phyloP scores from a whole-genome alignment of 176 grass and related monocot genomes.

The Tuctoria greenei region DNA sequence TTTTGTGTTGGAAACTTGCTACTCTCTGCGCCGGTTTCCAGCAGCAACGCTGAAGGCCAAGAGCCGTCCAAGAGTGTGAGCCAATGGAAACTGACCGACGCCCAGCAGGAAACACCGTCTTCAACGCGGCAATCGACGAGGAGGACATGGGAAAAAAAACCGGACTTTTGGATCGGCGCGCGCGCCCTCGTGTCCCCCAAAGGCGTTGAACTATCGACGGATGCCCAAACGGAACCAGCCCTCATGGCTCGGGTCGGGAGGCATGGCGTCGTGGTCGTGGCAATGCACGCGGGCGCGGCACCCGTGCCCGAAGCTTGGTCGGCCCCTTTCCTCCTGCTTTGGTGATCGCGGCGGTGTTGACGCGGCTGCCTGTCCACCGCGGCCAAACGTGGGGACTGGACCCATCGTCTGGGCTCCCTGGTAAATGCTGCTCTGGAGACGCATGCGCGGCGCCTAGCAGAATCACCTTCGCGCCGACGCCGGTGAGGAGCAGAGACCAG shows the following conservation, averaged over 20 bases:
- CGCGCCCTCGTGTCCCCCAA: constrained; percentile 30
- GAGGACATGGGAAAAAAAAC: background rate
- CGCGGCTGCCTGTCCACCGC: background rate
- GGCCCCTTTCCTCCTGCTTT: background rate
- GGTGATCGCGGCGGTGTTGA: background rate
- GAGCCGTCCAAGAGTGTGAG: too few species aligned
- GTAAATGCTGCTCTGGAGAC: background rate
- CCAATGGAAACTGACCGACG: too few species aligned
- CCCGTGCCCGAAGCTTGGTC: background rate
- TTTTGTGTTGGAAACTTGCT: too few species aligned
- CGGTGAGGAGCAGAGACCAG: too few species aligned
- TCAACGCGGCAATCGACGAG: background rate
- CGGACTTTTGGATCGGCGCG: constrained; percentile 15
- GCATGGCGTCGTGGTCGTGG: background rate
- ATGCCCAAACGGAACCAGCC: too few species aligned
- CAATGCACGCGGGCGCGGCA: too few species aligned
- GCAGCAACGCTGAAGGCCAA: too few species aligned
- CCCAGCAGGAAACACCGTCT: too few species aligned
- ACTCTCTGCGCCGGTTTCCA: too few species aligned
- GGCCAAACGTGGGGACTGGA: background rate
- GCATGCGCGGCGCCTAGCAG: too few species aligned
- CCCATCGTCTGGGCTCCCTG: background rate
- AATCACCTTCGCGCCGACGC: background rate
- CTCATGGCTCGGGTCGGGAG: background rate
- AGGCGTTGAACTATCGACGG: background rate